Conservation (phyloP, 306 rosid genomes). For the Prunus davidiana region DNA sequence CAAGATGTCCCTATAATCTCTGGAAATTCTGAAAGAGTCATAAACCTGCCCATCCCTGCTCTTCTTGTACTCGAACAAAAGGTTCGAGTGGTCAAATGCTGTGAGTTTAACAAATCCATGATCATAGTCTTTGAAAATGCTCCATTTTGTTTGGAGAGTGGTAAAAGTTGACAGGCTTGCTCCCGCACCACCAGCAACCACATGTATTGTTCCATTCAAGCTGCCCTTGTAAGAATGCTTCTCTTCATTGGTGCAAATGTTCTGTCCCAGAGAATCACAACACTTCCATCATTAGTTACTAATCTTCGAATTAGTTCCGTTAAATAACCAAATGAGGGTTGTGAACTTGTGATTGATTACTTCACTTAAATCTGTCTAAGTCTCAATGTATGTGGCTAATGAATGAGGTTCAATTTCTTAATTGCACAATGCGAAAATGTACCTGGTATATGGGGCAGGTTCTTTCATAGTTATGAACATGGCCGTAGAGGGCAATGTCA, state of each 20-base stretch:
- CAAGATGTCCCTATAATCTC: constrained; percentile 75
- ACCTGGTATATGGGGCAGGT: constrained; percentile 92
- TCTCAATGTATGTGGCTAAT: not conserved
- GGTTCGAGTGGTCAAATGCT: constrained; percentile 77
- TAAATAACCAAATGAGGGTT: no score
- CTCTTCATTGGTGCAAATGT: constrained; percentile 75
- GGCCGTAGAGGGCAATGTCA: constrained; percentile 85
- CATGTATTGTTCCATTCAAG: constrained; percentile 88
- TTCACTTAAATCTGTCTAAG: no score
- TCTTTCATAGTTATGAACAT: constrained; percentile 89
- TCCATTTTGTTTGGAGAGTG: constrained; percentile 68
- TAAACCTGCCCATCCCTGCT: constrained; percentile 80
- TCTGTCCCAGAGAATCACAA: constrained; percentile 27
- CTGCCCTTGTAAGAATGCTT: constrained; percentile 61
- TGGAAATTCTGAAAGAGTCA: constrained; percentile 68
- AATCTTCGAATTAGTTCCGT: no score
- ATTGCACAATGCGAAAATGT: not conserved
- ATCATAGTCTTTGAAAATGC: constrained; percentile 69
- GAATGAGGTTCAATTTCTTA: not conserved
- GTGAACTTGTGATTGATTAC: no score
- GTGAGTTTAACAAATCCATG: constrained; percentile 83
- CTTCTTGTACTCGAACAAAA: constrained; percentile 88
- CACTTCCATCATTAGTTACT: not conserved
- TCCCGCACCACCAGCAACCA: constrained; percentile 90
- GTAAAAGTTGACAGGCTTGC: constrained; percentile 66